Conservation (phyloP, 2,329 filamentous ascomycete species). For the Aspergillus awamori region DNA sequence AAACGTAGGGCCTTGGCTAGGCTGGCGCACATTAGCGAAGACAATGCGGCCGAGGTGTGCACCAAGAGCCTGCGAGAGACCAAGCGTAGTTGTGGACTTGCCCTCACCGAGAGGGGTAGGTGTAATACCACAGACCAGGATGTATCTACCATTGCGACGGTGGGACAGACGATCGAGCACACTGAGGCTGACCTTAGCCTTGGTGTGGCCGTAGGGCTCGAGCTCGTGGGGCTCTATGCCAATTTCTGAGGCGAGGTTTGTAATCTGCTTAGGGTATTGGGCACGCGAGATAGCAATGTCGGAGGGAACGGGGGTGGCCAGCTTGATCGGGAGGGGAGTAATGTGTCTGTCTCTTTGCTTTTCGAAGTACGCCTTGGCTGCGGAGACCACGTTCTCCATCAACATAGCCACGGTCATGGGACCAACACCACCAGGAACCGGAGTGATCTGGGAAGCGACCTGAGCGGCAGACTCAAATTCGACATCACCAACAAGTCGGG, state of each 20-base stretch:
- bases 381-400: constrained; percentile 89
- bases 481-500: constrained; percentile 91
- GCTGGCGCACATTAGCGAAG: constrained; percentile 96
- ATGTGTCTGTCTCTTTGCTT: constrained; percentile 79
- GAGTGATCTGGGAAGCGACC: constrained; percentile 90
- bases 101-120: constrained; percentile 95
- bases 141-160: constrained; percentile 84
- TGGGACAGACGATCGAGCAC: constrained; percentile 83
- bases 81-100: constrained; percentile 97
- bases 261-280: constrained; percentile 91
- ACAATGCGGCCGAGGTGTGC: constrained; percentile 84
- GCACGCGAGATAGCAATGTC: constrained; percentile 90
- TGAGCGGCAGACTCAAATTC: constrained; percentile 83
- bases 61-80: constrained; percentile 87
- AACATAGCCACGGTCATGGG: constrained; percentile 99
- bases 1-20: constrained; percentile 95
- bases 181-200: constrained; percentile 88
- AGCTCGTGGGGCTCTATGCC: constrained; percentile 87
- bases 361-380: constrained; percentile 79
- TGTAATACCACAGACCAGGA: constrained; percentile 93
- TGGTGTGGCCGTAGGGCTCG: constrained; percentile 92
- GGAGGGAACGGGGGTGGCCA: constrained; percentile 82
- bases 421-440: constrained; percentile 93
- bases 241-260: constrained; percentile 78
- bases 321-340: constrained; percentile 78